Evolutionary conservation across 2,329 filamentous ascomycete genomes (phyloP).

Genomic region (Pseudogymnoascus sp.): DNA sequence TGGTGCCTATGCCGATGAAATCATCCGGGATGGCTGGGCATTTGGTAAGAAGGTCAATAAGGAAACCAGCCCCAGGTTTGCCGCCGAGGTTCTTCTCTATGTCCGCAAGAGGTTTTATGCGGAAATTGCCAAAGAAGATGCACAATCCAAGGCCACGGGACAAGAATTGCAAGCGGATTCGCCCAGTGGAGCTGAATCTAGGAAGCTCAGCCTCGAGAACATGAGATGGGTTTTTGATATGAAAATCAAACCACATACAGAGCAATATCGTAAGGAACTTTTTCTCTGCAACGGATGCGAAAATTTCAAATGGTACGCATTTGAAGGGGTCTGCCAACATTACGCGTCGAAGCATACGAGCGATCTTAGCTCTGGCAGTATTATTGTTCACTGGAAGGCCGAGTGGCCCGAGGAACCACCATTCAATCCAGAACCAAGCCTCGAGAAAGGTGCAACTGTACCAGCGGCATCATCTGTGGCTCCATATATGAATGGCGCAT

Average conservation of each 20-base stretch:
- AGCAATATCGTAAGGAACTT: slow-evolving; percentile 60
- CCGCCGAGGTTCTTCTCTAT: slow-evolving; percentile 63
- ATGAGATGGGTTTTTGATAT: slow-evolving; percentile 82
- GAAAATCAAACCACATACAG: slow-evolving; percentile 66
- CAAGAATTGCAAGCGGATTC: slow-evolving; percentile 42
- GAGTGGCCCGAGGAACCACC: slow-evolving; percentile 74
- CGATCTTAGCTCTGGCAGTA: slow-evolving; percentile 61
- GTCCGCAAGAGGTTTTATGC: slow-evolving; percentile 62
- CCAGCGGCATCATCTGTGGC: slow-evolving; percentile 29
- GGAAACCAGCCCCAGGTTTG: slow-evolving; percentile 62
- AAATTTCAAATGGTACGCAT: slow-evolving; percentile 62
- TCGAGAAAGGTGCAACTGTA: slow-evolving; percentile 31
- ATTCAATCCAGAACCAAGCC: slow-evolving; percentile 57
- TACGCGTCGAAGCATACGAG: slow-evolving; percentile 76
- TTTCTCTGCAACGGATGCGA: slow-evolving; percentile 71
- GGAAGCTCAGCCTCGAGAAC: slow-evolving; percentile 68
- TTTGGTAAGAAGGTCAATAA: slow-evolving; percentile 57
- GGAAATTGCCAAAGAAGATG: slow-evolving; percentile 49
- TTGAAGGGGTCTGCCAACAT: slow-evolving; percentile 76
- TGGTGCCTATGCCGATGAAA: slow-evolving; percentile 61
- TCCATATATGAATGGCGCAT: slow-evolving; percentile 29
- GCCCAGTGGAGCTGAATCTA: slow-evolving; percentile 47
- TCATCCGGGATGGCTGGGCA: slow-evolving; percentile 60
- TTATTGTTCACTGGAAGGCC: slow-evolving; percentile 72
- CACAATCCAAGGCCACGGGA: slow-evolving; percentile 41